phyloP scores from a whole-genome alignment of 257 asterid genomes.

The Nicotiana undulata region DNA sequence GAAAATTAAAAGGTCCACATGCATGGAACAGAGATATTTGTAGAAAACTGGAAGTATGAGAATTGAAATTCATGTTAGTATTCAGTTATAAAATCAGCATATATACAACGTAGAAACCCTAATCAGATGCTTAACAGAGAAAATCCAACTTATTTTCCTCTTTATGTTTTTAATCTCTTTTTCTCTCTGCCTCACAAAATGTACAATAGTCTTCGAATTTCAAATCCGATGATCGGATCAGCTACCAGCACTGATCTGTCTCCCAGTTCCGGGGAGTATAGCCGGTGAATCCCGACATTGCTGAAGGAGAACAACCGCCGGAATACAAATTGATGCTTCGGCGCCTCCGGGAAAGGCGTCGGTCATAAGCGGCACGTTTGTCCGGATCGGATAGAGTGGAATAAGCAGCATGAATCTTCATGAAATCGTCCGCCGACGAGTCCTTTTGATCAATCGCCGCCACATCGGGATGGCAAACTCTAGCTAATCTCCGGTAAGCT shows the following conservation, averaged over 20 bases:
- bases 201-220: background rate
- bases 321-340: background rate
- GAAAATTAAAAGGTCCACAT: background rate
- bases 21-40: background rate
- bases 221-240: background rate
- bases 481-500: constrained; percentile 11
- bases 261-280: constrained; percentile 14
- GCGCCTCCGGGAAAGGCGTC: background rate
- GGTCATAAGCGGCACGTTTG: constrained; percentile 17
- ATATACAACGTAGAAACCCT: background rate
- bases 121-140: background rate
- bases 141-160: background rate
- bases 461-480: constrained; percentile 19
- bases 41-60: background rate
- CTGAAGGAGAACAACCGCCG: constrained; percentile 3
- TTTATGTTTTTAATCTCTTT: background rate
- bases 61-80: background rate
- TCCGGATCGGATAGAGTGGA: constrained; percentile 16
- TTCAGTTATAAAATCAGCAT: background rate
- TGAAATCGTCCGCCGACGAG: constrained; percentile 12
- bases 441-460: constrained; percentile 9
- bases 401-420: constrained; percentile 14
- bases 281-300: constrained; percentile 9
- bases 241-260: constrained; percentile 24
- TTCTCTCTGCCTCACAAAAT: background rate